Percentiles rank a stretch among this genome's conserved stretches.
Conservation (phyloP, 2,329 filamentous ascomycete genomes). For the Thielaviopsis musarum region DNA sequence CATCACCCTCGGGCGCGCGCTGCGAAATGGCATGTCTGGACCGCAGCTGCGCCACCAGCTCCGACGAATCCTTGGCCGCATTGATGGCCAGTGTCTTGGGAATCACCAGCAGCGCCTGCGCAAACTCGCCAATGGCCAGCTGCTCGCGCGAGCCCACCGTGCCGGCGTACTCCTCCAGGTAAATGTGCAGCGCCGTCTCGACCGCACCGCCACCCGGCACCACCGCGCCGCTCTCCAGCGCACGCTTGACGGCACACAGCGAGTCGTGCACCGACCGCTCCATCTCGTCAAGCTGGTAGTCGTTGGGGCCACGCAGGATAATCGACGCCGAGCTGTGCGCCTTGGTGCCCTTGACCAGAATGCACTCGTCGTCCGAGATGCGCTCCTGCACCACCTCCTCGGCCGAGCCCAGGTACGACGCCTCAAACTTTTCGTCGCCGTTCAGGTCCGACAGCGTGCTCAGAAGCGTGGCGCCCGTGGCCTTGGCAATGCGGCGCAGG, state of each 20-base stretch:
- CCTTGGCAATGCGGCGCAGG: conserved; percentile 83
- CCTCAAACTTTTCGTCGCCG: conserved; percentile 90
- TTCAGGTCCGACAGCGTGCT: conserved; percentile 92
- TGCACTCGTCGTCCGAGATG: conserved; percentile 97
- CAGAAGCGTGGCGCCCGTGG: conserved; percentile 82
- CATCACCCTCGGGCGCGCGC: conserved; percentile 73
- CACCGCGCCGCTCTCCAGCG: conserved; percentile 88
- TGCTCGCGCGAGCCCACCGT: conserved; percentile 95
- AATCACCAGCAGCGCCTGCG: conserved; percentile 81
- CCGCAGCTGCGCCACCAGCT: conserved; percentile 88
- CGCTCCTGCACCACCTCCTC: conserved; percentile 97
- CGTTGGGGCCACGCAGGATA: conserved; percentile 88
- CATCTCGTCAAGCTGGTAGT: conserved; percentile 97
- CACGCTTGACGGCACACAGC: conserved; percentile 90
- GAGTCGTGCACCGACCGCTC: conserved; percentile 97
- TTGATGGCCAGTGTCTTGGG: conserved; percentile 96
- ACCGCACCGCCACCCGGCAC: conserved; percentile 93
- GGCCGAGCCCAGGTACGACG: conserved; percentile 73
- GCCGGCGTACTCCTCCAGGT: conserved; percentile 94
- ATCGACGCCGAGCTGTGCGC: conserved; percentile 85
- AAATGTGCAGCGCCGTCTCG: conserved; percentile 97
- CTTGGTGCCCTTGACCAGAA: conserved; percentile 91
- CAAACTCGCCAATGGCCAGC: conserved; percentile 94
- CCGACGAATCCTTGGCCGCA: conserved; percentile 87
- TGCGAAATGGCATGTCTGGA: conserved; percentile 89